phyloP scores from a whole-genome alignment of 2,329 filamentous ascomycete genomes.

The Xylaria sp. region DNA sequence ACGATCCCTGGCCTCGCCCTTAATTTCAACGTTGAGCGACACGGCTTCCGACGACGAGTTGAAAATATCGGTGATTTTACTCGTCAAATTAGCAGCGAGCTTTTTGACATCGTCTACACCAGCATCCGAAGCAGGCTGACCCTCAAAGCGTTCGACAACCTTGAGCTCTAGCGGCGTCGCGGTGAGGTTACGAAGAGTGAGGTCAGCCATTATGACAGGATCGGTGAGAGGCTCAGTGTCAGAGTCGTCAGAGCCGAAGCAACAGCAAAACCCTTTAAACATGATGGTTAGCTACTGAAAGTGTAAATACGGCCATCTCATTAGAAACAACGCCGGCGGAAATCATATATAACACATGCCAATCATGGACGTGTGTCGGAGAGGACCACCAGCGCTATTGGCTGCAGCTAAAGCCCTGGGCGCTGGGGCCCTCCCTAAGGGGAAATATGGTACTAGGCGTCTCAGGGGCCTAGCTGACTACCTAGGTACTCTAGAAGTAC shows the following conservation, averaged over 20 bases:
- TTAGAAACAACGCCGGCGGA: background rate
- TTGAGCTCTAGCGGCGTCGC: slow-evolving; percentile 74
- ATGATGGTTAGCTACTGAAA: slow-evolving; percentile 2
- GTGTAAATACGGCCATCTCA: background rate
- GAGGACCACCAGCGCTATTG: slow-evolving; percentile 4
- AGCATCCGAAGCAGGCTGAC: slow-evolving; percentile 46
- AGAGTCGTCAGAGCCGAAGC: slow-evolving; percentile 13
- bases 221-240: slow-evolving; percentile 14
- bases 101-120: slow-evolving; percentile 44
- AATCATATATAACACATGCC: background rate
- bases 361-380: slow-evolving; percentile 3
- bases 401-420: slow-evolving; percentile 11
- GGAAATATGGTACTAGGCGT: too few species aligned
- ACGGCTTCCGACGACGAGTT: slow-evolving; percentile 45
- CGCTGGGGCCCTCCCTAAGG: slow-evolving; percentile 1
- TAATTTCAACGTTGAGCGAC: slow-evolving; percentile 47
- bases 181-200: slow-evolving; percentile 85
- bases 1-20: slow-evolving; percentile 64
- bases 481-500: too few species aligned
- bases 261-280: slow-evolving; percentile 20
- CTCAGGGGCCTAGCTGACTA: too few species aligned
- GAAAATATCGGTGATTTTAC: slow-evolving; percentile 50
- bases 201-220: slow-evolving; percentile 49
- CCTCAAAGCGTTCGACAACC: slow-evolving; percentile 73
- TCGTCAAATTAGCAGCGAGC: slow-evolving; percentile 51